Percentiles rank a stretch among this genome's conserved stretches.
phyloP scores from a whole-genome alignment of 2,329 filamentous ascomycete genomes.

The Penicillium oxalicum region DNA sequence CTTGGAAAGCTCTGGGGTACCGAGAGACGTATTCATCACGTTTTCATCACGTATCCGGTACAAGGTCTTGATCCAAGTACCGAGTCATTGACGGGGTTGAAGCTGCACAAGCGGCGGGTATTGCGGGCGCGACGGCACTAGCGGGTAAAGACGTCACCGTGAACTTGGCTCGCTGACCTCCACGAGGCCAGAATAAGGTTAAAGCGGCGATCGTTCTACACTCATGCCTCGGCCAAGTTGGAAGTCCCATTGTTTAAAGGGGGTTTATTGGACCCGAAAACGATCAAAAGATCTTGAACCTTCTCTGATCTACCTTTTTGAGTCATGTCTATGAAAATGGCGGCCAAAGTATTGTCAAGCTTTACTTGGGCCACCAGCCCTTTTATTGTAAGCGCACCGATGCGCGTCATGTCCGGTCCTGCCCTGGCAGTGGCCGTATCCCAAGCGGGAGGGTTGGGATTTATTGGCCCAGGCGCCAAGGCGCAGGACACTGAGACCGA shows the following conservation, averaged over 20 bases:
- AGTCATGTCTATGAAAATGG: slow-evolving; percentile 6
- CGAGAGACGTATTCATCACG: not conserved
- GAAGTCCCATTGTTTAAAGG: not conserved
- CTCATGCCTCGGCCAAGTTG: not conserved
- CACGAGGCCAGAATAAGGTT: not conserved
- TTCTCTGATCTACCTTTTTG: not conserved
- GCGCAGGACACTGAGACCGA: slow-evolving; percentile 27
- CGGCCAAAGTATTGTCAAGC: slow-evolving; percentile 19
- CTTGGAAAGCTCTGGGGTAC: slow-evolving; percentile 12
- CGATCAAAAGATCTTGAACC: no score
- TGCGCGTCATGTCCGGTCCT: slow-evolving; percentile 59
- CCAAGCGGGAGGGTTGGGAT: slow-evolving; percentile 48
- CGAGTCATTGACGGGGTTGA: not conserved
- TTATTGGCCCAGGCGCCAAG: slow-evolving; percentile 54
- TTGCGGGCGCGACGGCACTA: not conserved
- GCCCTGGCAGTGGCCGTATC: slow-evolving; percentile 58
- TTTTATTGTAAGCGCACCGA: slow-evolving; percentile 60
- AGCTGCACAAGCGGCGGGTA: slow-evolving; percentile 5
- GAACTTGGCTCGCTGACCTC: not conserved
- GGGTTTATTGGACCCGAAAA: no score
- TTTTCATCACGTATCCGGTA: no score
- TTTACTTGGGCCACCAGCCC: slow-evolving; percentile 59
- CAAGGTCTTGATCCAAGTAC: no score
- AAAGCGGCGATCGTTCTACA: not conserved
- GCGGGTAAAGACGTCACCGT: not conserved